These are phyloP conservation scores for Lecanosticta acicola DNA, from an alignment of 2,329 filamentous ascomycete genomes.

Conservation along the genomic window DNA sequence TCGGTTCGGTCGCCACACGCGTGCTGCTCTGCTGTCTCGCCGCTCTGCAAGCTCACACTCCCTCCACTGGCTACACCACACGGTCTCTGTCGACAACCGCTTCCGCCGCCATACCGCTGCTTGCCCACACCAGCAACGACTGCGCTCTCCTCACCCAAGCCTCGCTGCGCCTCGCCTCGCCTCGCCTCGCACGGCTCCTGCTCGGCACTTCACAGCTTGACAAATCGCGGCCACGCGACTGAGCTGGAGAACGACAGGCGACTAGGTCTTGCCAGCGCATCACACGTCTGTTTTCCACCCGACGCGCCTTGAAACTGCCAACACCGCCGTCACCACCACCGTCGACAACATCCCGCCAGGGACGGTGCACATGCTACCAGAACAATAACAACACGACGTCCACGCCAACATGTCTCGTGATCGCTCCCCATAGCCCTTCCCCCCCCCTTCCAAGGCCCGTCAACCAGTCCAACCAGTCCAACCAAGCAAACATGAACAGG, in stretches of 20 bases:
- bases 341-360: not conserved
- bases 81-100: no score
- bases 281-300: constrained; percentile 7
- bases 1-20: no score
- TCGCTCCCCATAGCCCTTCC: constrained; percentile 14
- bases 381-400: constrained; percentile 12
- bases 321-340: not conserved
- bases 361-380: constrained; percentile 21
- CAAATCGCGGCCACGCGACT: constrained; percentile 10
- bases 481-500: constrained; percentile 26
- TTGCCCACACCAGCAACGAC: no score
- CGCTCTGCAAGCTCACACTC: no score
- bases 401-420: constrained; percentile 19
- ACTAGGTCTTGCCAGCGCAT: constrained; percentile 24
- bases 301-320: constrained; percentile 17
- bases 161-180: not conserved
- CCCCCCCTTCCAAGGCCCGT: constrained; percentile 4
- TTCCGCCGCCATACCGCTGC: no score
- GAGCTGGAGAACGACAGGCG: constrained; percentile 5
- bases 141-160: no score
- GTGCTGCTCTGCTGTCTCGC: no score
- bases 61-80: no score
- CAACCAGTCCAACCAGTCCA: not conserved
- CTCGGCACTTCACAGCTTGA: constrained; percentile 7
- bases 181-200: no score